Evolutionary conservation across 1,284 basidiomycete species (phyloP).

Genomic region (Apiotrichum siamense): DNA sequence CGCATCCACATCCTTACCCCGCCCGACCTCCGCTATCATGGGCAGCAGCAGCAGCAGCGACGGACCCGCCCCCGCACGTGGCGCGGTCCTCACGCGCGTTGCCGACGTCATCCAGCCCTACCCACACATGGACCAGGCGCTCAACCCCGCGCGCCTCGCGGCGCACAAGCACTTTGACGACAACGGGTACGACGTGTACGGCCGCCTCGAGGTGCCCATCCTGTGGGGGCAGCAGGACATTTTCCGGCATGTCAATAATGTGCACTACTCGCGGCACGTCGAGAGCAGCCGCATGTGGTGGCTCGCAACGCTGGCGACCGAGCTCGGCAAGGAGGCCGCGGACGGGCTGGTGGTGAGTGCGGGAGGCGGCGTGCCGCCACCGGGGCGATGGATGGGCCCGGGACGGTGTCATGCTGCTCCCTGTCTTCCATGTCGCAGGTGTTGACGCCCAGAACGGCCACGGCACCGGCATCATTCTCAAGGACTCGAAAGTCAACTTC

Average conservation of each 20-base stretch:
- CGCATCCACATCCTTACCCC: not conserved
- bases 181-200: constrained; percentile 26
- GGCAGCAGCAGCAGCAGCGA: no score
- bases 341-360: not conserved
- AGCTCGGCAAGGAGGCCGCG: constrained; percentile 20
- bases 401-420: no score
- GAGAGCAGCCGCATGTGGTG: constrained; percentile 33
- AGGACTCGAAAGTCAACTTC: constrained; percentile 20
- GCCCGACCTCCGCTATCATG: no score
- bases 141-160: not conserved
- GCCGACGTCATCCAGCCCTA: no score
- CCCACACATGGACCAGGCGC: not conserved
- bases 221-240: constrained; percentile 42
- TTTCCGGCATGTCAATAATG: constrained; percentile 44
- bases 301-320: constrained; percentile 20
- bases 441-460: constrained; percentile 16
- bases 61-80: not conserved
- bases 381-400: no score
- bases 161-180: constrained; percentile 18
- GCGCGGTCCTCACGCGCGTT: no score
- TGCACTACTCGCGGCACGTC: constrained; percentile 32
- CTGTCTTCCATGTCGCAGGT: not conserved
- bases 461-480: constrained; percentile 33
- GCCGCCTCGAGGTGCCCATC: constrained; percentile 35
- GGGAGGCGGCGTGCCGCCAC: no score